Conservation (phyloP, 225 moss, liverwort and hornwort genomes). For the Asterella californica region DNA sequence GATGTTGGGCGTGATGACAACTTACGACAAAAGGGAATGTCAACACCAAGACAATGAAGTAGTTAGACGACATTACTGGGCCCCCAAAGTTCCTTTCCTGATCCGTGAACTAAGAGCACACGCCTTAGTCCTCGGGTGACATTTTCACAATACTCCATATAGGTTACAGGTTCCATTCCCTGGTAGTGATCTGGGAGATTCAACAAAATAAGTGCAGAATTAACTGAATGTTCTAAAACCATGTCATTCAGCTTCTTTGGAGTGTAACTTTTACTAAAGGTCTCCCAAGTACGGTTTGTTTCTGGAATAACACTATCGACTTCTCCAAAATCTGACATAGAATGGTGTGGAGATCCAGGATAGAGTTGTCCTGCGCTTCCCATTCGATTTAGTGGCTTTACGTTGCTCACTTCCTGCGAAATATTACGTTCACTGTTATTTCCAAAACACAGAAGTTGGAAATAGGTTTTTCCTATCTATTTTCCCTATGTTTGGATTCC, state of each 20-base stretch:
- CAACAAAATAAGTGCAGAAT: conserved; percentile 67
- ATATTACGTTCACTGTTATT: not conserved
- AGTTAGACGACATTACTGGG: not conserved
- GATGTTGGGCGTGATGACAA: too few species aligned
- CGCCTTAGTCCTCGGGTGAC: conserved; percentile 63
- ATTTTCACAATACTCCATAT: conserved; percentile 89
- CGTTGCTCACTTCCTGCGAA: conserved; percentile 16
- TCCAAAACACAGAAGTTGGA: too few species aligned
- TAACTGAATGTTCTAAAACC: conserved; percentile 67
- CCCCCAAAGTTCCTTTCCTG: conserved; percentile 75
- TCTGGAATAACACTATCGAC: conserved; percentile 49
- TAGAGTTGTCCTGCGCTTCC: conserved; percentile 58
- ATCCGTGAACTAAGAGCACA: conserved; percentile 78
- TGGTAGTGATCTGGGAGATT: conserved; percentile 91
- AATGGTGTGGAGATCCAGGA: conserved; percentile 63
- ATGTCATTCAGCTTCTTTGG: conserved; percentile 77
- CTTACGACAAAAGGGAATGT: too few species aligned
- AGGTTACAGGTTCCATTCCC: conserved; percentile 66
- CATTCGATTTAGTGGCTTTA: conserved; percentile 19
- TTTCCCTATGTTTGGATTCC: too few species aligned
- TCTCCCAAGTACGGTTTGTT: conserved; percentile 81
- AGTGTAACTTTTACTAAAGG: conserved; percentile 80
- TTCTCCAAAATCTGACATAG: conserved; percentile 33
- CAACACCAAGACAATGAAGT: too few species aligned
- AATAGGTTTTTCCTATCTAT: too few species aligned